Evolutionary conservation across 306 rosid genomes (phyloP), one percentile per base, ranked within the genome.

Genomic region (Betula pendula): DNA sequence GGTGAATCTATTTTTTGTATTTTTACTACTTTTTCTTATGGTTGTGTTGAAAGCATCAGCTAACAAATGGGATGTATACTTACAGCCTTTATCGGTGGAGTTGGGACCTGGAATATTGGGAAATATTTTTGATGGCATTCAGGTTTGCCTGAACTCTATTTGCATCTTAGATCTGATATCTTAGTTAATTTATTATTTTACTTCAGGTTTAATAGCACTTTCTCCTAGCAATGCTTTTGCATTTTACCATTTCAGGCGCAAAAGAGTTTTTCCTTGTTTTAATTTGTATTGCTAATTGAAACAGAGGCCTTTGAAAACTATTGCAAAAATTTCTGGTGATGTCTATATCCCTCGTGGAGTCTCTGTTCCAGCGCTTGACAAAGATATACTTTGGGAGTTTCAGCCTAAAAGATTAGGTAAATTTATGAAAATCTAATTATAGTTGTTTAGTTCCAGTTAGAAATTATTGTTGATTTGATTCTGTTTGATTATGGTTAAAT

Each of bases 281-380:
- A 65, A 5, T 68, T 35, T 66, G 42, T 75, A 24, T 62, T 49
- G 49, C 20, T 67, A 11, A 22, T 77, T 42, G 65, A 58, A 42
- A 27, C 85, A 96, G 99, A 89, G 99, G 90, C 99, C 99, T 51
- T 77, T 96, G 90, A 96, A 96, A 89, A 96, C 99, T 76, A 96
- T 96, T 80, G 98, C 98, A 42, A 96, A 83, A 87, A 86, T 31
- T 84, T 96, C 96, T 11, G 99, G 97, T 51, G 99, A 96, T 88
- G 99, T 96, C 81, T 96, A 96, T 81, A 96, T 96, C 80, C 99
- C 98, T 1, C 98, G 99, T 76, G 99, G 98, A 75, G 97, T 96
- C 42, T 81, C 99, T 79, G 99, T 96, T 59, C 98, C 99, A 8
- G 94, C 98, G 70, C 99, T 96, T 40, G 99, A 96, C 91, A 96